These are phyloP conservation scores for Dalbergia cultrata DNA, from an alignment of 306 rosid genomes.

Conservation along the genomic window DNA sequence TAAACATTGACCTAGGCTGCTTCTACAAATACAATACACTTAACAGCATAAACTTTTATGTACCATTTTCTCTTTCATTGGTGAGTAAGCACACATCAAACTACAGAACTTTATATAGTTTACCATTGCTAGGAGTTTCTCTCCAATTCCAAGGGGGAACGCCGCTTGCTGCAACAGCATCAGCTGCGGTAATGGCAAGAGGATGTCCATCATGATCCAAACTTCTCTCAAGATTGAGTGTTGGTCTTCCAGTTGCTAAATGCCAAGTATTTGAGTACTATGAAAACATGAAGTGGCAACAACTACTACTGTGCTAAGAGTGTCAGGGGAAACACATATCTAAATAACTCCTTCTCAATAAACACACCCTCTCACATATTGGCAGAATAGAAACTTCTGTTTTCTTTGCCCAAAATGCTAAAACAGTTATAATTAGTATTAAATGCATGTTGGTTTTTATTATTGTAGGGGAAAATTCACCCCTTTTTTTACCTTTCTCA, in stretches of 20 bases:
- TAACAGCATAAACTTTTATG: neutral
- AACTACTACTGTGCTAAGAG: constrained; percentile 31
- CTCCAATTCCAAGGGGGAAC: constrained; percentile 99
- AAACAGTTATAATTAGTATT: neutral
- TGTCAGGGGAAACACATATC: neutral
- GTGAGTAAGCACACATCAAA: constrained; percentile 18
- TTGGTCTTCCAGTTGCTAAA: constrained; percentile 87
- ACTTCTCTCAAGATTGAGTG: constrained; percentile 93
- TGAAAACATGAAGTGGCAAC: neutral
- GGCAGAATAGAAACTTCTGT: neutral
- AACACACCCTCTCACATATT: constrained; percentile 12
- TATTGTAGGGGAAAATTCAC: too few relatives aligned
- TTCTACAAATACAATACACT: neutral
- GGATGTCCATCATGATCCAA: constrained; percentile 96
- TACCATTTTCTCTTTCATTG: neutral
- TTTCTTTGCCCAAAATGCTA: constrained; percentile 7
- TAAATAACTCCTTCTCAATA: neutral
- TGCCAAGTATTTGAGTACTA: constrained; percentile 42
- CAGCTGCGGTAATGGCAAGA: constrained; percentile 92
- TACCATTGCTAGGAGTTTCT: constrained; percentile 94
- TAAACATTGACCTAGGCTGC: neutral
- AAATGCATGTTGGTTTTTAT: too few relatives aligned
- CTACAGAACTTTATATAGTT: constrained; percentile 31
- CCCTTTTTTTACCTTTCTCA: too few relatives aligned
- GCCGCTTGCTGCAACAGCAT: constrained; percentile 84